A percentile compares a stretch with the other conserved stretches of the same genome.
Conservation (phyloP, 2,329 filamentous ascomycete species). For the Exophiala bonariae region DNA sequence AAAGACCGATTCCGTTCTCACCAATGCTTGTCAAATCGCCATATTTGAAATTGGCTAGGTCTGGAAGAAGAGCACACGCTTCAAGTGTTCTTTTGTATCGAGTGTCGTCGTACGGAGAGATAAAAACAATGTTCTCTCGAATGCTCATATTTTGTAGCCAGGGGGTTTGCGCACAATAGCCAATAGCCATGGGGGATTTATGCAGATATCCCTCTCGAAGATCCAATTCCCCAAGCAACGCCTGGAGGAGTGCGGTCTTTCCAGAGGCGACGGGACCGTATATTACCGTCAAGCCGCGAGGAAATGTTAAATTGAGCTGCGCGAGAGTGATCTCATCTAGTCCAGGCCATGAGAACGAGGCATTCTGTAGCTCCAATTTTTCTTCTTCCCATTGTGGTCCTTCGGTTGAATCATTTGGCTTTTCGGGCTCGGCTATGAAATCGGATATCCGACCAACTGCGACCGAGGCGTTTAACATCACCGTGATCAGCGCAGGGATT, state of each 20-base stretch:
- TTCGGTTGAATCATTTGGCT: constrained; percentile 55
- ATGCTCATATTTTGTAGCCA: constrained; percentile 72
- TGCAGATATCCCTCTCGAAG: constrained; percentile 51
- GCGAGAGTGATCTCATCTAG: constrained; percentile 56
- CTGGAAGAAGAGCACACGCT: constrained; percentile 61
- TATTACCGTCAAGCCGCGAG: constrained; percentile 59
- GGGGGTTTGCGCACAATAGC: constrained; percentile 65
- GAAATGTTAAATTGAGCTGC: constrained; percentile 56
- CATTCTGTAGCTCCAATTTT: constrained; percentile 56
- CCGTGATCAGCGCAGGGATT: constrained; percentile 72
- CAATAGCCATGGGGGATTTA: constrained; percentile 55
- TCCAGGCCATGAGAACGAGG: constrained; percentile 79
- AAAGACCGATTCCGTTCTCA: constrained; percentile 62
- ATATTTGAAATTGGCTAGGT: constrained; percentile 63
- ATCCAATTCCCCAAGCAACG: constrained; percentile 61
- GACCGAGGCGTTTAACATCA: constrained; percentile 78
- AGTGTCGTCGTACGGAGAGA: constrained; percentile 65
- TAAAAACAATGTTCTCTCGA: constrained; percentile 67
- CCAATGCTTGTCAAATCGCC: constrained; percentile 64
- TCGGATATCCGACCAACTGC: constrained; percentile 78
- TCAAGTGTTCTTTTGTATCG: constrained; percentile 69
- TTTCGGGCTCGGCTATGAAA: constrained; percentile 85
- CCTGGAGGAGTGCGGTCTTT: constrained; percentile 63
- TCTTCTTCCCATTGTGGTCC: constrained; percentile 23
- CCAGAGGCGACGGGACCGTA: constrained; percentile 65